Conservation (phyloP, 768 basidiomycete genomes). For the Podaxis pistillaris region DNA sequence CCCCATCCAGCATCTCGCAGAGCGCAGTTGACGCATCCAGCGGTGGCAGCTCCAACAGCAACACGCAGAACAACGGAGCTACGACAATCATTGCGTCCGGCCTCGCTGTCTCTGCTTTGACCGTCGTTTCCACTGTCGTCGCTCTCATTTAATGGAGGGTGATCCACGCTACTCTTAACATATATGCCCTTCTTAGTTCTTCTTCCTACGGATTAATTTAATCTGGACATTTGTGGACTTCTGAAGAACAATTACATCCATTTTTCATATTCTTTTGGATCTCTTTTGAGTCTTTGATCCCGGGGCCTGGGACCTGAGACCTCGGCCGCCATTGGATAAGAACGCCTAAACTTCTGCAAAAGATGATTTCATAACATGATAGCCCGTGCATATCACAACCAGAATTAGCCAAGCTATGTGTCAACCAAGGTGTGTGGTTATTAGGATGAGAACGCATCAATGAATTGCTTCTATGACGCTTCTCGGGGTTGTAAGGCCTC, state of each 20-base stretch:
- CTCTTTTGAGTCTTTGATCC: background rate
- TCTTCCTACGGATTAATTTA: background rate
- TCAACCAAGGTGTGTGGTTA: too few species aligned
- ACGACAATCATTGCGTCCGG: slow-evolving; percentile 9
- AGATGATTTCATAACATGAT: too few species aligned
- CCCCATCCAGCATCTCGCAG: slow-evolving; percentile 34
- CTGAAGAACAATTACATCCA: background rate
- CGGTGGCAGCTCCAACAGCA: background rate
- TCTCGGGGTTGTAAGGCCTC: background rate
- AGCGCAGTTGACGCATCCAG: slow-evolving; percentile 21
- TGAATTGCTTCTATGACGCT: background rate
- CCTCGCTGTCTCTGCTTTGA: slow-evolving; percentile 10
- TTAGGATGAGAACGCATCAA: background rate
- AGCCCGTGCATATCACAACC: too few species aligned
- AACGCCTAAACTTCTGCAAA: too few species aligned
- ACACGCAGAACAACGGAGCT: slow-evolving; percentile 1
- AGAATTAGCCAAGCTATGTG: too few species aligned
- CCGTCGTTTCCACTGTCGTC: slow-evolving; percentile 10
- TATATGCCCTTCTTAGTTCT: background rate
- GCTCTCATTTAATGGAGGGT: background rate
- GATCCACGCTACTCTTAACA: background rate
- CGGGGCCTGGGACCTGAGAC: background rate
- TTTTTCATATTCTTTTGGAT: background rate
- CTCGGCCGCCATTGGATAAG: too few species aligned
- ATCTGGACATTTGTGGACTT: background rate